Evolutionary conservation across 2,329 filamentous ascomycete genomes (phyloP).

Genomic region (Pyrenophora tritici-repentis): DNA sequence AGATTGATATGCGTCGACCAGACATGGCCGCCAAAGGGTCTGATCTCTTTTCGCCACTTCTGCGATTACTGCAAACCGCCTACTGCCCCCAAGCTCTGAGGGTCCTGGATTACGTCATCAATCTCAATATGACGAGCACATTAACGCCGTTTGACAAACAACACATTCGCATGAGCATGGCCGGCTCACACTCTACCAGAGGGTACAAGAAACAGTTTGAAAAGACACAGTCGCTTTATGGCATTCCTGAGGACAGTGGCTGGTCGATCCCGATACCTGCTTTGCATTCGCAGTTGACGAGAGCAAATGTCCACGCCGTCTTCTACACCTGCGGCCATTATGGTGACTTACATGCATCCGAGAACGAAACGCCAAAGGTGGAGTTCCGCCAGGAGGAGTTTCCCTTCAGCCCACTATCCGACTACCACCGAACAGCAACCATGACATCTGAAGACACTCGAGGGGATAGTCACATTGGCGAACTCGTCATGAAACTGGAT

Average conservation of each 20-base stretch:
- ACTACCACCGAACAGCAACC: slow-evolving; percentile 80
- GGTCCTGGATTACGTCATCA: slow-evolving; percentile 93
- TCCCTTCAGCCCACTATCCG: slow-evolving; percentile 70
- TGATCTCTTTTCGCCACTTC: slow-evolving; percentile 89
- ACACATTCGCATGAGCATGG: slow-evolving; percentile 98
- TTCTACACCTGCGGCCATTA: slow-evolving; percentile 84
- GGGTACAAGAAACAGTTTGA: slow-evolving; percentile 93
- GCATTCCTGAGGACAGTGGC: slow-evolving; percentile 91
- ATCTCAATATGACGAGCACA: slow-evolving; percentile 88
- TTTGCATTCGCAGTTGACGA: slow-evolving; percentile 82
- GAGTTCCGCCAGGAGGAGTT: slow-evolving; percentile 93
- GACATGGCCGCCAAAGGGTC: slow-evolving; percentile 90
- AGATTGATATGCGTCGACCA: slow-evolving; percentile 89
- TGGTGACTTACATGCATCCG: slow-evolving; percentile 55
- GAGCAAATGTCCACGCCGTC: slow-evolving; percentile 91
- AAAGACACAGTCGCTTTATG: slow-evolving; percentile 90
- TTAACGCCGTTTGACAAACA: slow-evolving; percentile 82
- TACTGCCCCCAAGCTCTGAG: slow-evolving; percentile 90
- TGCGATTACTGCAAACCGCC: slow-evolving; percentile 88
- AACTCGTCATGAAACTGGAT: slow-evolving; percentile 70
- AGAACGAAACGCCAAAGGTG: slow-evolving; percentile 78
- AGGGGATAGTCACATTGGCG: slow-evolving; percentile 74
- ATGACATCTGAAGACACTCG: slow-evolving; percentile 88
- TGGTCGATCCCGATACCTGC: slow-evolving; percentile 96
- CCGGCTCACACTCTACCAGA: slow-evolving; percentile 76